Evolutionary conservation across 106 monocot genomes (phyloP).

Genomic region (Dendrobium chrysotoxum): DNA sequence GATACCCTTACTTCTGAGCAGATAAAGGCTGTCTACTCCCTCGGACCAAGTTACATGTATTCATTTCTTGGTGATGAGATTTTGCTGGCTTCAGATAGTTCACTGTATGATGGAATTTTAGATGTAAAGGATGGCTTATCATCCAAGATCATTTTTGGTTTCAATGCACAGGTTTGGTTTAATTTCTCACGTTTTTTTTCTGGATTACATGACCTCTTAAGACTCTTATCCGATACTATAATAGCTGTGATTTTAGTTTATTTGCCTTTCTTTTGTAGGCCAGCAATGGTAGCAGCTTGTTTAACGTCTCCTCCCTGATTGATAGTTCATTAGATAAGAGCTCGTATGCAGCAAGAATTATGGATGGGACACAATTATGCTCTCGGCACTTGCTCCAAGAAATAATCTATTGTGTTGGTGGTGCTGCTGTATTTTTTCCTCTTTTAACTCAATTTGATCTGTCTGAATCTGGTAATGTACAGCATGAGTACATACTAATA

Average conservation of each 20-base stretch:
- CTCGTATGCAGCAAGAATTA: conserved; percentile 52
- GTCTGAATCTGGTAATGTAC: conserved; percentile 21
- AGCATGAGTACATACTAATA: conserved; percentile 24
- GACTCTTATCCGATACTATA: neutral
- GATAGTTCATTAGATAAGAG: conserved; percentile 53
- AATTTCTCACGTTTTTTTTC: neutral
- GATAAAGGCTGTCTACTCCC: conserved; percentile 59
- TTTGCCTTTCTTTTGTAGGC: conserved; percentile 42
- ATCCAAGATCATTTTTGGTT: conserved; percentile 85
- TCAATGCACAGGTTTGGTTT: conserved; percentile 86
- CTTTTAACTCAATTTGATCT: conserved; percentile 64
- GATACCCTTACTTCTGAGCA: conserved; percentile 88
- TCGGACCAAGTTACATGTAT: conserved; percentile 99
- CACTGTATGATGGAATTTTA: conserved; percentile 44
- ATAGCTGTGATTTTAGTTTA: neutral
- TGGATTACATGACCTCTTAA: neutral
- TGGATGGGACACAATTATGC: conserved; percentile 81
- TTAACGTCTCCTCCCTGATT: conserved; percentile 59
- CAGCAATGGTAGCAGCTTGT: conserved; percentile 59
- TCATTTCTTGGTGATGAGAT: conserved; percentile 74
- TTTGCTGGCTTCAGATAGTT: conserved; percentile 34
- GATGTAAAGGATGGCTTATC: conserved; percentile 83
- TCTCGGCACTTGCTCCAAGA: conserved; percentile 85
- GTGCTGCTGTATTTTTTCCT: conserved; percentile 93
- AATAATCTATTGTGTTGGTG: conserved; percentile 99